phyloP scores from a whole-genome alignment of 768 basidiomycete species.

The Xerocomellus chrysenteron region DNA sequence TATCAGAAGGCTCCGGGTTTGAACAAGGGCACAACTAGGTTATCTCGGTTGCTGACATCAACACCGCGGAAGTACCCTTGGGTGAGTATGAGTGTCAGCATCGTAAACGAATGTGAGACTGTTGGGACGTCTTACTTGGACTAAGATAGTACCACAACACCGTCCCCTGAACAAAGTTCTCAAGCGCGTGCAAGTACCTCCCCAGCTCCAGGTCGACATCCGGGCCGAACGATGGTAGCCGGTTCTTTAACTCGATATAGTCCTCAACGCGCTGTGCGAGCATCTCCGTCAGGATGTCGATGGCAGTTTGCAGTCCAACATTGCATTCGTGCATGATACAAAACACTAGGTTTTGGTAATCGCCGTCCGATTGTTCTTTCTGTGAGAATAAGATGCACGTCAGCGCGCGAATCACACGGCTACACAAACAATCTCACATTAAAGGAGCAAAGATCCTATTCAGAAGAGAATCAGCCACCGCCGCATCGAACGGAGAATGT shows the following conservation, averaged over 20 bases:
- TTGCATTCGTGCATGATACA: conserved; percentile 38
- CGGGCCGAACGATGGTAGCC: conserved; percentile 36
- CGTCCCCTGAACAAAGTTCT: conserved; percentile 40
- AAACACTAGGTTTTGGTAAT: conserved; percentile 41
- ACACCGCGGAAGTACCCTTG: conserved; percentile 35
- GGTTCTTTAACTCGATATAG: conserved; percentile 32
- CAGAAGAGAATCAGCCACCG: conserved; percentile 11
- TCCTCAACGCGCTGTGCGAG: conserved; percentile 35
- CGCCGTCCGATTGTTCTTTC: conserved; percentile 41
- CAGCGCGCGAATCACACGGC: conserved; percentile 9
- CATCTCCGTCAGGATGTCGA: conserved; percentile 39
- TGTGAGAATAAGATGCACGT: conserved; percentile 12
- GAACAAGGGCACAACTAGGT: conserved; percentile 32
- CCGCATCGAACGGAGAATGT: neutral
- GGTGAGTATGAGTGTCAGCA: conserved; percentile 10
- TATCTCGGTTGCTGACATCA: conserved; percentile 31
- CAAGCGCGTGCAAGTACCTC: conserved; percentile 35
- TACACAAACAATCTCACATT: conserved; percentile 22
- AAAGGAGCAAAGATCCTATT: conserved; percentile 30
- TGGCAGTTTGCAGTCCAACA: conserved; percentile 34
- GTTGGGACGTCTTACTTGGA: conserved; percentile 30
- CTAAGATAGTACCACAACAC: conserved; percentile 42
- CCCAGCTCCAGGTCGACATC: conserved; percentile 35
- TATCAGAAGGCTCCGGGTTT: conserved; percentile 24
- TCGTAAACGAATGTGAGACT: neutral